Base-by-base conservation (phyloP, 169 alveolate genomes). In the Amoebophrya sp. region DNA sequence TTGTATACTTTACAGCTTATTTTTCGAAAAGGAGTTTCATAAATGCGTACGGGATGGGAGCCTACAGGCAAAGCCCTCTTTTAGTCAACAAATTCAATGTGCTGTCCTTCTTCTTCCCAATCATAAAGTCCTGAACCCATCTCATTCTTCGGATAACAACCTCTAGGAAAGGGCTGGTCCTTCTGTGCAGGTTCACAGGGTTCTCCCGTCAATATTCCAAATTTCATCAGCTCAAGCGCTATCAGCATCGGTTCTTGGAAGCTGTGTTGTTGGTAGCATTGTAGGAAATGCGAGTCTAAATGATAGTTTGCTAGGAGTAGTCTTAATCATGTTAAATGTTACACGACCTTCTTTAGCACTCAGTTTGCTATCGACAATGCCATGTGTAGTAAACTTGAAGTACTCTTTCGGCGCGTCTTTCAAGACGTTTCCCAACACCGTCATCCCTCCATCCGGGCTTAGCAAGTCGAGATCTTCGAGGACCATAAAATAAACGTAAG, bases 191-290 rank as follows among this genome's bases (percentile, higher is more conserved):
- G 40, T 34, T 89, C 91, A 18, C 40, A 89, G 55, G 91, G 41
- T 41, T 89, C 91, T 0, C 91, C 91, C 1, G 91, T 36, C 41
- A 89, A 10, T 10, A 89, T 76, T 1, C 91, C 91, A 23, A 89
- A 89, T 26, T 89, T 89, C 91, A 89, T 89, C 91, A 89, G 38
- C 91, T 89, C 91, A 54, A 89, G 29, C 39, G 91, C 91, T 14
- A 89, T 40, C 55, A 89, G 54, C 24, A 76, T 39, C 14, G 91
- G 77, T 76, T 89, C 91, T 6, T 36, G 41, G 91, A 89, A 89
- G 39, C 91, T 26, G 65, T 76, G 65, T 47, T 18, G 65, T 12
- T 47, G 65, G 65, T 18, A 18, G 29, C 29, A 47, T 47, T 47
- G 6, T 47, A 12, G 6, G 65, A 12, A 6, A 47, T 47, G 65